Conservation (phyloP, 208 protist species). For the Trypanosoma lewisi region DNA sequence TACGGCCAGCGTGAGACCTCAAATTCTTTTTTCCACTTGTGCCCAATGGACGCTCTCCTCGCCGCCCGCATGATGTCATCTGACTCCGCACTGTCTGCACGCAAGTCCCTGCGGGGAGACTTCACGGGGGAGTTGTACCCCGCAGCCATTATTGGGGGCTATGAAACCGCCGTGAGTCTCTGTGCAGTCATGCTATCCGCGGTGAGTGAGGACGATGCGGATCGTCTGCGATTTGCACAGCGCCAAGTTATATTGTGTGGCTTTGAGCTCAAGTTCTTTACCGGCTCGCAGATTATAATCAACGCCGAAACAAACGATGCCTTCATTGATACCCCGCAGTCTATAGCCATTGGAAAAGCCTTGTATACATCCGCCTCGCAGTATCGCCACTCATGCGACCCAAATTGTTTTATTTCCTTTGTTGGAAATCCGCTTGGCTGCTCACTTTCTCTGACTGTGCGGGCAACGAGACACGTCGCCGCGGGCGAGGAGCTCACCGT, state of each 20-base stretch:
- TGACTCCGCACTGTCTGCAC: neutral
- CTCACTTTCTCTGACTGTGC: constrained; percentile 48
- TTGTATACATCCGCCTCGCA: constrained; percentile 60
- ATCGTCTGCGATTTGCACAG: constrained; percentile 67
- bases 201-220: constrained; percentile 44
- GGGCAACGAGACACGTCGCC: constrained; percentile 60
- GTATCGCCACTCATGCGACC: constrained; percentile 84
- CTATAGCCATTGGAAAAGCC: constrained; percentile 61
- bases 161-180: constrained; percentile 61
- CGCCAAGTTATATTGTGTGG: constrained; percentile 71
- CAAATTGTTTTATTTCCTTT: constrained; percentile 83
- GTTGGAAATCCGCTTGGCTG: constrained; percentile 72
- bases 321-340: constrained; percentile 47
- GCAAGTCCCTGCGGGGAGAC: constrained; percentile 8
- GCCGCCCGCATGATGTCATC: constrained; percentile 61
- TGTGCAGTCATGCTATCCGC: constrained; percentile 67
- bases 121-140: constrained; percentile 63
- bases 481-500: constrained; percentile 82
- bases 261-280: constrained; percentile 55
- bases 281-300: constrained; percentile 34
- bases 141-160: constrained; percentile 54
- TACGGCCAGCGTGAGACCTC: constrained; percentile 65
- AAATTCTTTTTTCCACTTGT: constrained; percentile 80
- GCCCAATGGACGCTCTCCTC: constrained; percentile 80
- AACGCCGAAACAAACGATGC: constrained; percentile 17